phyloP scores from a whole-genome alignment of 2,329 filamentous ascomycete species.

The Blumeriella jaapii region DNA sequence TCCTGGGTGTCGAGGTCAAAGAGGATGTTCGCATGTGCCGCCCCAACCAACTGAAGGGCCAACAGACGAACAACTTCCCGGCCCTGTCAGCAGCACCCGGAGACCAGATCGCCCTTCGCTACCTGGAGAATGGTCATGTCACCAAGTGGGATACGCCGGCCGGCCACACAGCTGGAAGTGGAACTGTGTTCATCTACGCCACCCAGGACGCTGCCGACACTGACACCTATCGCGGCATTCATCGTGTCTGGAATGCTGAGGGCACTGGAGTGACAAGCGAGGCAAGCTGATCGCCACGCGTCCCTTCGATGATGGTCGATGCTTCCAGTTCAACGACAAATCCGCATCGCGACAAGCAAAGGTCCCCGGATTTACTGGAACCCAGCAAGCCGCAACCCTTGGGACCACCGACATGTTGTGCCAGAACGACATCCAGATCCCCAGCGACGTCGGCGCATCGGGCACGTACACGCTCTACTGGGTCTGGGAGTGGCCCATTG shows the following conservation, averaged over 20 bases:
- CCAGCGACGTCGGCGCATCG: slow-evolving; percentile 47
- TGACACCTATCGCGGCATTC: slow-evolving; percentile 50
- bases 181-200: slow-evolving; percentile 66
- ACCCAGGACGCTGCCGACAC: slow-evolving; percentile 45
- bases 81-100: slow-evolving; percentile 38
- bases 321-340: slow-evolving; percentile 62
- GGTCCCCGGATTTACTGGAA: slow-evolving; percentile 31
- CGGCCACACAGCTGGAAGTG: slow-evolving; percentile 53
- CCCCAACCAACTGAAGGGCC: slow-evolving; percentile 44
- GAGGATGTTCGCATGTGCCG: slow-evolving; percentile 57
- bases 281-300: slow-evolving; percentile 67
- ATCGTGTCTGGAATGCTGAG: slow-evolving; percentile 65
- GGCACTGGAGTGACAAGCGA: slow-evolving; percentile 67
- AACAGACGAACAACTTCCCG: slow-evolving; percentile 14
- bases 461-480: slow-evolving; percentile 76
- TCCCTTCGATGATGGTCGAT: slow-evolving; percentile 83
- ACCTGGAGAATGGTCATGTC: slow-evolving; percentile 69
- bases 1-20: slow-evolving; percentile 34
- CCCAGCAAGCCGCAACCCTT: slow-evolving; percentile 32
- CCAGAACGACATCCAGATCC: slow-evolving; percentile 71
- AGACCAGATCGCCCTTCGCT: slow-evolving; percentile 54
- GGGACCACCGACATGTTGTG: slow-evolving; percentile 51
- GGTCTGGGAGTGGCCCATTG: slow-evolving; percentile 88
- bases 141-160: slow-evolving; percentile 44
- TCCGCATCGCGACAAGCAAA: slow-evolving; percentile 45